Evolutionary conservation across 805 yeast genomes (phyloP).

Genomic region (Yamadazyma sp.): DNA sequence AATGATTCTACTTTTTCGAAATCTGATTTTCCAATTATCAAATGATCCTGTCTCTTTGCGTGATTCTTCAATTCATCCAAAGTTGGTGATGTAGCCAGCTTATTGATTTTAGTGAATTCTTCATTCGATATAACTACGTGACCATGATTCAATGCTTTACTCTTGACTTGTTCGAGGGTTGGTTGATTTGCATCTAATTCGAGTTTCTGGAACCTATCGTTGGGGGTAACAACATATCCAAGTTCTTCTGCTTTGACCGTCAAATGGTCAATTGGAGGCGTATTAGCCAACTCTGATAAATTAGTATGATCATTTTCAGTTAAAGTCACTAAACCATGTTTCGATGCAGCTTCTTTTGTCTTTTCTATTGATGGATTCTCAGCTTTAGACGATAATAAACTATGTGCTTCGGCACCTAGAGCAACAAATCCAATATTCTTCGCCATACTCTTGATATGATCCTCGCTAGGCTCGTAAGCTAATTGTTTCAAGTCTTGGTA

Average conservation of each 20-base stretch:
- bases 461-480: conserved; percentile 20
- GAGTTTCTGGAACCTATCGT: conserved; percentile 20
- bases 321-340: conserved; percentile 8
- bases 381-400: conserved; percentile 6
- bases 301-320: conserved; percentile 8
- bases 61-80: conserved; percentile 21
- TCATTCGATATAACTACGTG: conserved; percentile 4
- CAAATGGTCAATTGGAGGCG: conserved; percentile 30
- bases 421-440: conserved; percentile 11
- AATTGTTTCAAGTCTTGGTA: conserved; percentile 16
- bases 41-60: conserved; percentile 14
- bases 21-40: conserved; percentile 16
- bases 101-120: conserved; percentile 1
- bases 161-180: conserved; percentile 13
- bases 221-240: conserved; percentile 16
- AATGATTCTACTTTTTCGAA: conserved; percentile 15
- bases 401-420: conserved; percentile 11
- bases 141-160: conserved; percentile 5
- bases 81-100: conserved; percentile 18
- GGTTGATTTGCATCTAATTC: conserved; percentile 13
- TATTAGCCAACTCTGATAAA: conserved; percentile 12
- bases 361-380: conserved; percentile 16
- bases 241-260: conserved; percentile 18
- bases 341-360: conserved; percentile 8
- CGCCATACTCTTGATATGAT: conserved; percentile 15